Conservation (phyloP, 768 basidiomycete species). For the Leucocoprinus birnbaumii region DNA sequence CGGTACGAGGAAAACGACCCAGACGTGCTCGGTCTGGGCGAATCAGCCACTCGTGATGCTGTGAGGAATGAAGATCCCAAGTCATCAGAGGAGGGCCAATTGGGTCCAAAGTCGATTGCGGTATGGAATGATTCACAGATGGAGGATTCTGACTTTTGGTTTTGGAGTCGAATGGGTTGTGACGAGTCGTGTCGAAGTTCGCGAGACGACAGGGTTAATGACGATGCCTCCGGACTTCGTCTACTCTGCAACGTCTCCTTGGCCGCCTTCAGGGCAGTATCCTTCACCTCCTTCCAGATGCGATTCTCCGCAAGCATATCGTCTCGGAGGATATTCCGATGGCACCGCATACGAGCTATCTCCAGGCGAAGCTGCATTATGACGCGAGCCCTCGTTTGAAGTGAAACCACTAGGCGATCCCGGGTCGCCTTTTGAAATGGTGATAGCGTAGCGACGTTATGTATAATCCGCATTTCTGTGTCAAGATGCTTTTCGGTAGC, state of each 20-base stretch:
- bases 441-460: constrained; percentile 81
- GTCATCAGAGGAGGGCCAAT: constrained; percentile 45
- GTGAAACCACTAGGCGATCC: constrained; percentile 60
- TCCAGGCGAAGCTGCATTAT: constrained; percentile 69
- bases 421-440: constrained; percentile 87
- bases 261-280: constrained; percentile 72
- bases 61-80: constrained; percentile 27
- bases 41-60: constrained; percentile 28
- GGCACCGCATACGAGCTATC: constrained; percentile 69
- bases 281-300: constrained; percentile 63
- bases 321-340: constrained; percentile 67
- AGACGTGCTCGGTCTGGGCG: constrained; percentile 31
- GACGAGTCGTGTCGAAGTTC: constrained; percentile 18
- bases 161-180: constrained; percentile 20
- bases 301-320: constrained; percentile 75
- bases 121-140: constrained; percentile 65
- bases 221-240: constrained; percentile 29
- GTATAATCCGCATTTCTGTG: constrained; percentile 64
- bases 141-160: constrained; percentile 42
- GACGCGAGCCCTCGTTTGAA: constrained; percentile 62
- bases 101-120: constrained; percentile 53
- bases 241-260: constrained; percentile 58
- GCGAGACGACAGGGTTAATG: constrained; percentile 34
- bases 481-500: constrained; percentile 58
- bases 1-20: constrained; percentile 28